phyloP scores from a whole-genome alignment of 192 early-diverging fungal species.

The Powellomyces hirtus region DNA sequence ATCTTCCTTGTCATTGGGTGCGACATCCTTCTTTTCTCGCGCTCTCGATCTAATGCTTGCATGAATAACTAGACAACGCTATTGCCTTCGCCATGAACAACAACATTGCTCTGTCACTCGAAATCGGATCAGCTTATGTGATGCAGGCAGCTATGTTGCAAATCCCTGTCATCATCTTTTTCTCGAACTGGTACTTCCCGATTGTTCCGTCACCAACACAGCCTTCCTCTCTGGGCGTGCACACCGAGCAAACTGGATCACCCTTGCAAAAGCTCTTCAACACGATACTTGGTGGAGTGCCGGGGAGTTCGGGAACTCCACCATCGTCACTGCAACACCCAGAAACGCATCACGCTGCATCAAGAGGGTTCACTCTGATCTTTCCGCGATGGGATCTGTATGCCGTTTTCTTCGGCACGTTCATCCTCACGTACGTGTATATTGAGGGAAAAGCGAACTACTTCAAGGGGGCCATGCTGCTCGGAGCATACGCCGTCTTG shows the following conservation, averaged over 20 bases:
- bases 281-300: not conserved
- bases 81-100: constrained; percentile 92
- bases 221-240: not conserved
- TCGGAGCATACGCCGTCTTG: constrained; percentile 81
- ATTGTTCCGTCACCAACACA: not conserved
- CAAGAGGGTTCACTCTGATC: constrained; percentile 59
- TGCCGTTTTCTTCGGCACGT: constrained; percentile 56
- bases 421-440: constrained; percentile 83
- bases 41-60: not conserved
- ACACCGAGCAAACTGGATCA: not conserved
- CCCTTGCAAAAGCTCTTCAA: not conserved
- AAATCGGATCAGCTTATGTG: constrained; percentile 95
- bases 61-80: constrained; percentile 61
- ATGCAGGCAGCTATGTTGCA: constrained; percentile 93
- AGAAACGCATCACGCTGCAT: not conserved
- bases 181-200: constrained; percentile 51
- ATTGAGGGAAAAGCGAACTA: constrained; percentile 96
- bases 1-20: not conserved
- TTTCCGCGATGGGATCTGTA: constrained; percentile 73
- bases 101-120: constrained; percentile 75
- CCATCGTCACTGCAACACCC: not conserved
- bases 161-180: constrained; percentile 89
- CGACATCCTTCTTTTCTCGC: not conserved
- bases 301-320: not conserved
- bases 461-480: constrained; percentile 91